Base-by-base conservation (phyloP, 176 grass and related monocot genomes). In the Pontederia crassipes region DNA sequence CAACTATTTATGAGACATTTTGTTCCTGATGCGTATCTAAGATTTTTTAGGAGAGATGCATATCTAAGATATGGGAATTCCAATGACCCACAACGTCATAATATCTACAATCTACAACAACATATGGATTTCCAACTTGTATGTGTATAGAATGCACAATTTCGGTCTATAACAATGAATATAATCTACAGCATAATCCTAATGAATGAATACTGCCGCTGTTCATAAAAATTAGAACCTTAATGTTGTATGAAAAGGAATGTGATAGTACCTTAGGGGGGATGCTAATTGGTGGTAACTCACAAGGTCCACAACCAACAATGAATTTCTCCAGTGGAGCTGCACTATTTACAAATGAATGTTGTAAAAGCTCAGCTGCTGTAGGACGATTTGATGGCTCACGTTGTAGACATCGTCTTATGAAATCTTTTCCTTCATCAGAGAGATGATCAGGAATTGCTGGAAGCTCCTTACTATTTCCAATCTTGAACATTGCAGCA, bases 401-500 rank as follows among this genome's bases (percentile, higher is more conserved):
- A 46, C 87, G 78, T 48, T 92, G 93, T 17, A 98, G 78, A 52
- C 93, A 98, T 49, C 59, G 62, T 61, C 77, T 80, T 76, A 98
- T 74, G 40, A 98, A 92, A 73, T 98, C 87, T 68, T 83, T 92
- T 52, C 93, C 84, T 15, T 92, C 84, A 48, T 88, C 93, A 16
- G 93, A 92, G 61, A 98, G 87, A 67, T 88, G 81, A 60, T 98
- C 84, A 12, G 93, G 93, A 74, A 89, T 92, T 72, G 81, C 73
- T 45, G 93, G 93, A 75, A 98, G 84, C 46, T 98, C 93, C 74
- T 92, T 98, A 62, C 93, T 88, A 63, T 98, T 98, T 46, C 81
- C 81, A 71, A 98, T 98, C 74, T 98, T 98, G 76, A 98, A 98
- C 79, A 98, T 79, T 67, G 87, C 93, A 46, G 93, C 93, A 74